Conservation (phyloP, 495 filamentous ascomycete genomes). For the Penicillium paxilli region DNA sequence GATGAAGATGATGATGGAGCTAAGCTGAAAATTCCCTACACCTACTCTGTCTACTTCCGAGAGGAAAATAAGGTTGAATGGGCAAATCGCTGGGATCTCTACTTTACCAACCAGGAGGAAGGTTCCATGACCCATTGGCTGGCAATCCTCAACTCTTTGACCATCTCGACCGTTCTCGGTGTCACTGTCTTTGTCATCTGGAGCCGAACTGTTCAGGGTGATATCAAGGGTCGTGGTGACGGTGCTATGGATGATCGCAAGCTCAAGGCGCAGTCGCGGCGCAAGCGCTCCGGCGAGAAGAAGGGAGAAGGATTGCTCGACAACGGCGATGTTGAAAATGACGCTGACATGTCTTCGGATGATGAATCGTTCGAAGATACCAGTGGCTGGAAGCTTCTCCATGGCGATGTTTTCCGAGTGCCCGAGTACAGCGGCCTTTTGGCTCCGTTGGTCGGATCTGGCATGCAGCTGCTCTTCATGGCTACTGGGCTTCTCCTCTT, state of each 20-base stretch:
- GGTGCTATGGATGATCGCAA: conserved; percentile 68
- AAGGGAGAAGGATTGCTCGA: conserved; percentile 62
- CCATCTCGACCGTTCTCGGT: conserved; percentile 80
- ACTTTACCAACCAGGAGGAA: conserved; percentile 89
- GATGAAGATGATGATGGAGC: conserved; percentile 65
- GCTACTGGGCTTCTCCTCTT: conserved; percentile 74
- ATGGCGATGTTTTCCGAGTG: conserved; percentile 88
- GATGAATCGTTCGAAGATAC: conserved; percentile 81
- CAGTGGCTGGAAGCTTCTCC: conserved; percentile 92
- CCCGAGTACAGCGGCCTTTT: conserved; percentile 75
- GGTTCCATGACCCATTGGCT: conserved; percentile 88
- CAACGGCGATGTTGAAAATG: conserved; percentile 55
- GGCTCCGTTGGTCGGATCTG: conserved; percentile 84
- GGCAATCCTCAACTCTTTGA: conserved; percentile 86
- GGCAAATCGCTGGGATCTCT: conserved; percentile 87
- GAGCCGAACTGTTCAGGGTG: conserved; percentile 75
- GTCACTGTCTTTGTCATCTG: conserved; percentile 86
- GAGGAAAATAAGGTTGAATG: conserved; percentile 84
- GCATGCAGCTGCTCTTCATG: conserved; percentile 90
- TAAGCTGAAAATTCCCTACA: conserved; percentile 79
- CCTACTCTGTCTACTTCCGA: conserved; percentile 90
- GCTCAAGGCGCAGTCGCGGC: conserved; percentile 48
- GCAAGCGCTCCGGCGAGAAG: conserved; percentile 54
- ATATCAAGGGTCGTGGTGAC: conserved; percentile 73
- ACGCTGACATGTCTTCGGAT: conserved; percentile 66